phyloP scores from a whole-genome alignment of 371 early-diverging fungal genomes.

The Mycotypha africana region DNA sequence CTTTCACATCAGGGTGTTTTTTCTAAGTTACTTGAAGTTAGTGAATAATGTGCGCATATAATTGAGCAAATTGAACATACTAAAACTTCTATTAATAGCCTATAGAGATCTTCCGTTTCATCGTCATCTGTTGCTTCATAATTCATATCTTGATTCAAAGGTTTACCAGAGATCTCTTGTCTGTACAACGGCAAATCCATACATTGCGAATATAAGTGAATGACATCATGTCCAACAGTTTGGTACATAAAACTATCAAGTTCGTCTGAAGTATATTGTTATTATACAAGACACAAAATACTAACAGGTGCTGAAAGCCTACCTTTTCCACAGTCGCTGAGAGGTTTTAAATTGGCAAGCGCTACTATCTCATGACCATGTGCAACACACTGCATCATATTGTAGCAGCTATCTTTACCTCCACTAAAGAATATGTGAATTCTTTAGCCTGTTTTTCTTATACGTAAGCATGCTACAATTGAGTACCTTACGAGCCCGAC shows the following conservation, averaged over 20 bases:
- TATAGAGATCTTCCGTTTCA: constrained; percentile 97
- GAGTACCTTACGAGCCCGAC: no score
- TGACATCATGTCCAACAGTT: constrained; percentile 96
- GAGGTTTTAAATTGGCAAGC: constrained; percentile 92
- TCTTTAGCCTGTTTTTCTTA: no score
- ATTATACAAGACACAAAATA: background rate
- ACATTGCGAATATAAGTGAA: constrained; percentile 81
- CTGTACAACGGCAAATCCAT: constrained; percentile 90
- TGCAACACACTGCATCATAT: constrained; percentile 93
- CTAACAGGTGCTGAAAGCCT: background rate
- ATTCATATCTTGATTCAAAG: constrained; percentile 64
- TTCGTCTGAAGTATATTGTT: constrained; percentile 56
- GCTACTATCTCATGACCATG: constrained; percentile 95
- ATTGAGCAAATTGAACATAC: constrained; percentile 18
- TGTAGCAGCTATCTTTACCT: constrained; percentile 99
- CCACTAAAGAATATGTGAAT: no score
- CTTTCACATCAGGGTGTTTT: constrained; percentile 78
- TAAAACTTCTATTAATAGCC: constrained; percentile 66
- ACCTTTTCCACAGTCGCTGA: constrained; percentile 59
- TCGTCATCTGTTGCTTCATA: constrained; percentile 66
- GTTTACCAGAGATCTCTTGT: constrained; percentile 68
- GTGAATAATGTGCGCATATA: background rate
- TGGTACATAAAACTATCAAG: constrained; percentile 99
- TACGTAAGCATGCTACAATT: no score
- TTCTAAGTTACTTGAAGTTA: constrained; percentile 15